These are phyloP conservation scores for Diaporthe humulicola DNA, from an alignment of 2,329 filamentous ascomycete species.

Conservation along the genomic window DNA sequence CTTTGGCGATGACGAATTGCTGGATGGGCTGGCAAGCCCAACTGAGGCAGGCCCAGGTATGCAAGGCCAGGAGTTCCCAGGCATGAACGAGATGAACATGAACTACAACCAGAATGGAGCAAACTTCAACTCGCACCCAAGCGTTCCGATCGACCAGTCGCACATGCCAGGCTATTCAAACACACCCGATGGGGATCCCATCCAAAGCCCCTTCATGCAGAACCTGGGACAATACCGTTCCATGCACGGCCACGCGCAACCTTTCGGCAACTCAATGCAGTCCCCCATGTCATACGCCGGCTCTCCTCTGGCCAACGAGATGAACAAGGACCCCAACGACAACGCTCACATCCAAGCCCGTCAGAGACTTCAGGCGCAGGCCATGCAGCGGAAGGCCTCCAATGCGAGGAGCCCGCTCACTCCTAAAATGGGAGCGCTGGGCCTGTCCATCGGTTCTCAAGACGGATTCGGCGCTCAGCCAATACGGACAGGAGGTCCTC, in stretches of 20 bases:
- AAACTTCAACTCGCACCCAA: conserved; percentile 68
- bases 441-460: conserved; percentile 75
- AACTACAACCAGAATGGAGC: conserved; percentile 62
- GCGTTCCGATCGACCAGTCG: conserved; percentile 73
- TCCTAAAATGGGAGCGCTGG: conserved; percentile 84
- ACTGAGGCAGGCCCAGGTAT: conserved; percentile 65
- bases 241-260: conserved; percentile 69
- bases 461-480: conserved; percentile 84
- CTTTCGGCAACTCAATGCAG: conserved; percentile 67
- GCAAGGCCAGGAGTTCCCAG: conserved; percentile 68
- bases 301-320: conserved; percentile 63
- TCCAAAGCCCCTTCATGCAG: conserved; percentile 89
- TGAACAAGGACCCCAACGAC: conserved; percentile 65
- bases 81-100: conserved; percentile 69
- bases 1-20: conserved; percentile 89
- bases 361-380: conserved; percentile 67
- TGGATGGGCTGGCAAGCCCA: conserved; percentile 77
- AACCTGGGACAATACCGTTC: conserved; percentile 83
- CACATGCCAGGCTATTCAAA: conserved; percentile 88
- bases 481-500: conserved; percentile 74
- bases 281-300: conserved; percentile 65
- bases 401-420: conserved; percentile 85
- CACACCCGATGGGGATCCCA: conserved; percentile 91
- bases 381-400: conserved; percentile 80
- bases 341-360: conserved; percentile 70